Conservation (phyloP, 2,329 filamentous ascomycete genomes). For the Ascochyta clinopodiicola region DNA sequence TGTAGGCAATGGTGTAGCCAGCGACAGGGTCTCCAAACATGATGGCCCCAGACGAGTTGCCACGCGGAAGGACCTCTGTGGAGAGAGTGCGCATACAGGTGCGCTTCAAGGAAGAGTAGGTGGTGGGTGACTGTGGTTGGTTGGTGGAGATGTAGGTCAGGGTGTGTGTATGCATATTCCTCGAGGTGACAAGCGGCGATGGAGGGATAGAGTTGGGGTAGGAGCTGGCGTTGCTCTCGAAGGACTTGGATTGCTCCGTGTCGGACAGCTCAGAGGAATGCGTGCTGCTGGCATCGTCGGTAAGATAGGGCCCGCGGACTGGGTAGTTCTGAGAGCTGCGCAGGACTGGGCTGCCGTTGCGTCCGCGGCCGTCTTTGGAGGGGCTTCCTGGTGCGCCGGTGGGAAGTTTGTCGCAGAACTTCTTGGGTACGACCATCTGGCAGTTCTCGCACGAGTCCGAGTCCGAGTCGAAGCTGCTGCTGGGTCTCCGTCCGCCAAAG, state of each 20-base stretch:
- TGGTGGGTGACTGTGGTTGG: conserved; percentile 60
- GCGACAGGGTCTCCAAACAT: conserved; percentile 63
- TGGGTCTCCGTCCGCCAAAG: conserved; percentile 41
- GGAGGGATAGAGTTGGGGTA: conserved; percentile 46
- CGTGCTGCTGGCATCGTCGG: conserved; percentile 42
- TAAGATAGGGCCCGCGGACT: conserved; percentile 51
- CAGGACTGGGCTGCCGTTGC: conserved; percentile 61
- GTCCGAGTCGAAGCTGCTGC: conserved; percentile 53
- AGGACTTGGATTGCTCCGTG: conserved; percentile 48
- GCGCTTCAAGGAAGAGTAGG: conserved; percentile 62
- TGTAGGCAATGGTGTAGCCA: conserved; percentile 66
- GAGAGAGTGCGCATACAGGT: conserved; percentile 65
- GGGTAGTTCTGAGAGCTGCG: conserved; percentile 62
- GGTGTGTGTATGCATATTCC: conserved; percentile 59
- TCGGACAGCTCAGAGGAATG: conserved; percentile 48
- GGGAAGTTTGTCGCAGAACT: conserved; percentile 61
- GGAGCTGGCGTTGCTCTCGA: conserved; percentile 40
- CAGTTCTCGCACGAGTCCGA: conserved; percentile 65
- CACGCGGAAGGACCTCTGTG: conserved; percentile 62
- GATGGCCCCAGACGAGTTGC: conserved; percentile 63
- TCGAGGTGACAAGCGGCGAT: conserved; percentile 52
- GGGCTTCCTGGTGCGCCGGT: conserved; percentile 60
- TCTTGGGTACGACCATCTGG: conserved; percentile 61
- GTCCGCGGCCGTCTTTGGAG: conserved; percentile 55
- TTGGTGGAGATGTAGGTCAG: conserved; percentile 65